These are phyloP conservation scores for Russula compacta DNA, from an alignment of 768 basidiomycete species.

Conservation along the genomic window DNA sequence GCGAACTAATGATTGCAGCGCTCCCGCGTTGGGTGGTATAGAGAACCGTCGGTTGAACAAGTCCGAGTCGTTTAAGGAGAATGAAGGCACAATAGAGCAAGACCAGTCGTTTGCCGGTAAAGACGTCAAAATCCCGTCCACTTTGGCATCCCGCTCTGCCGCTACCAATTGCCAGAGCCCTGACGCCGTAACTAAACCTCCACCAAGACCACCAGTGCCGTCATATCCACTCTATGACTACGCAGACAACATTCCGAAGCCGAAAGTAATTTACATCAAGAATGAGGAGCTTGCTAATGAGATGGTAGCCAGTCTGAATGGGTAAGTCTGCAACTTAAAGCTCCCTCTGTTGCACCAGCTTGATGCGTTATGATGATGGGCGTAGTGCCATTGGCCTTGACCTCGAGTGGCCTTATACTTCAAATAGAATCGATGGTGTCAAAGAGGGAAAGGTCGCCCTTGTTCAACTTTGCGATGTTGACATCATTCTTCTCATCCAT, in stretches of 20 bases:
- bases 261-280: constrained; percentile 33
- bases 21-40: background rate
- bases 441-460: constrained; percentile 33
- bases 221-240: constrained; percentile 32
- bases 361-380: background rate
- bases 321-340: constrained; percentile 24
- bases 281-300: constrained; percentile 36
- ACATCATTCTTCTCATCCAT: constrained; percentile 39
- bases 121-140: background rate
- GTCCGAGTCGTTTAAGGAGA: constrained; percentile 1
- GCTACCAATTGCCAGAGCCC: background rate
- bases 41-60: background rate
- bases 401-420: constrained; percentile 39
- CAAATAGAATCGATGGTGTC: constrained; percentile 21
- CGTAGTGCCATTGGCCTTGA: constrained; percentile 42
- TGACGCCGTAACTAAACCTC: background rate
- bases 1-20: background rate
- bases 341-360: background rate
- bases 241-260: constrained; percentile 26
- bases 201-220: background rate
- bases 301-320: constrained; percentile 30
- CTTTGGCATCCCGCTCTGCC: background rate
- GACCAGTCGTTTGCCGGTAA: background rate
- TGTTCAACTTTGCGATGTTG: constrained; percentile 37
- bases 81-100: background rate